A percentile compares a stretch with the other conserved stretches of the same genome.
Evolutionary conservation across 1,139 yeast species (phyloP).

Genomic region (Suhomyces maxii): DNA sequence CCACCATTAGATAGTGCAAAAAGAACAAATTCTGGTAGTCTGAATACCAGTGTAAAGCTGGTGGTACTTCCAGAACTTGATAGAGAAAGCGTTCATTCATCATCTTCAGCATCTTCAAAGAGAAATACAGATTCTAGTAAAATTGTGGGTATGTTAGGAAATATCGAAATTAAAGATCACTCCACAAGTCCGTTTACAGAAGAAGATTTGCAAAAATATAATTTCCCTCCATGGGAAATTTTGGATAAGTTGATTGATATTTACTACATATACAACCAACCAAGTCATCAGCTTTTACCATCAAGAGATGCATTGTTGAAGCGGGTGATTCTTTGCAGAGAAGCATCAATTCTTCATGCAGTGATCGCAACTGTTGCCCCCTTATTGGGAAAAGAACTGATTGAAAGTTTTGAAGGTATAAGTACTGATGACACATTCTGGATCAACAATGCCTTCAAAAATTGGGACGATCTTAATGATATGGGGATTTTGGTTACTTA

Average conservation of each 20-base stretch:
- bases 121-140: not conserved
- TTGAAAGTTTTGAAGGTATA: conserved; percentile 10
- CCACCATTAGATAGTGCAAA: not conserved
- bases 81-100: not conserved
- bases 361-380: conserved; percentile 46
- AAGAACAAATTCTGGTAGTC: not conserved
- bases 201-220: conserved; percentile 20
- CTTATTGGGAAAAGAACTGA: conserved; percentile 19
- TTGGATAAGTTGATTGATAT: conserved; percentile 42
- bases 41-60: not conserved
- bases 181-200: conserved; percentile 5
- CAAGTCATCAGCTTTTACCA: conserved; percentile 47
- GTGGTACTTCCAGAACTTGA: not conserved
- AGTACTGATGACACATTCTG: conserved; percentile 39
- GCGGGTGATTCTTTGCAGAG: conserved; percentile 32
- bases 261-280: conserved; percentile 50
- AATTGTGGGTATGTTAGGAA: not conserved
- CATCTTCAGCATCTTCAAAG: not conserved
- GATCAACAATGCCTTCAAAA: conserved; percentile 35
- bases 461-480: conserved; percentile 36
- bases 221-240: conserved; percentile 45
- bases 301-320: conserved; percentile 37
- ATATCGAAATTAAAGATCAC: not conserved
- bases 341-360: conserved; percentile 46
- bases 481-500: conserved; percentile 26